A percentile compares a stretch with the other conserved stretches of the same genome.
Conservation (phyloP, 75 land plant species). For the Selaginella tamariscina region DNA sequence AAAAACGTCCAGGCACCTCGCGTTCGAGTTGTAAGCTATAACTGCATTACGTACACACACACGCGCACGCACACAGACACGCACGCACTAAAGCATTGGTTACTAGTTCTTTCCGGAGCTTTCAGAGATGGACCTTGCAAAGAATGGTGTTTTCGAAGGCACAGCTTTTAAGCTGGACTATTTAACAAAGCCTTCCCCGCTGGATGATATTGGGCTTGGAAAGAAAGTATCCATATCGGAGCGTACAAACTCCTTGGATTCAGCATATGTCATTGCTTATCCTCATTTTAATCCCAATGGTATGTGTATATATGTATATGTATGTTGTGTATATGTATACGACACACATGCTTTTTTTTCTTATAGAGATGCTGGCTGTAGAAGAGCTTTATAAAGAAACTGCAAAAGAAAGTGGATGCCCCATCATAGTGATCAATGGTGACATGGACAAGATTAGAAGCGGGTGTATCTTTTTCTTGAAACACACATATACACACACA, state of each 20-base stretch:
- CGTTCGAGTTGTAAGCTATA: slow-evolving; percentile 60
- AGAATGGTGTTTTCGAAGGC: slow-evolving; percentile 54
- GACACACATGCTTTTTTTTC: not conserved
- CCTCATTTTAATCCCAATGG: slow-evolving; percentile 97
- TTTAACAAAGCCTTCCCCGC: slow-evolving; percentile 79
- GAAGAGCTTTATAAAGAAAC: slow-evolving; percentile 93
- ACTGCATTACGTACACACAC: not conserved
- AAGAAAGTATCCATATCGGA: slow-evolving; percentile 74
- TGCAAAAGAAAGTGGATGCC: slow-evolving; percentile 43
- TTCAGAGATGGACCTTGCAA: slow-evolving; percentile 71
- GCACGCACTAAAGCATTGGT: not conserved
- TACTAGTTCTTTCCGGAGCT: slow-evolving; percentile 89
- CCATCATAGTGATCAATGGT: slow-evolving; percentile 84
- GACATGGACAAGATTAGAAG: slow-evolving; percentile 90
- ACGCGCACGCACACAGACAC: not conserved
- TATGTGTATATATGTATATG: slow-evolving; percentile 12
- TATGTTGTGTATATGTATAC: not conserved
- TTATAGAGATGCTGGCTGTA: slow-evolving; percentile 90
- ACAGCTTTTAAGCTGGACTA: slow-evolving; percentile 75
- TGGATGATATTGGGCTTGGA: slow-evolving; percentile 83
- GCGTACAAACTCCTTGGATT: slow-evolving; percentile 63
- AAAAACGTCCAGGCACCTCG: slow-evolving; percentile 50
- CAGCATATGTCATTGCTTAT: slow-evolving; percentile 69
- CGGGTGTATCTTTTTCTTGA: slow-evolving; percentile 99
- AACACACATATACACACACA: no score